Evolutionary conservation across 2,329 filamentous ascomycete species (phyloP), one percentile per base, ranked within the genome.

Genomic region (Fusarium sublunatum): DNA sequence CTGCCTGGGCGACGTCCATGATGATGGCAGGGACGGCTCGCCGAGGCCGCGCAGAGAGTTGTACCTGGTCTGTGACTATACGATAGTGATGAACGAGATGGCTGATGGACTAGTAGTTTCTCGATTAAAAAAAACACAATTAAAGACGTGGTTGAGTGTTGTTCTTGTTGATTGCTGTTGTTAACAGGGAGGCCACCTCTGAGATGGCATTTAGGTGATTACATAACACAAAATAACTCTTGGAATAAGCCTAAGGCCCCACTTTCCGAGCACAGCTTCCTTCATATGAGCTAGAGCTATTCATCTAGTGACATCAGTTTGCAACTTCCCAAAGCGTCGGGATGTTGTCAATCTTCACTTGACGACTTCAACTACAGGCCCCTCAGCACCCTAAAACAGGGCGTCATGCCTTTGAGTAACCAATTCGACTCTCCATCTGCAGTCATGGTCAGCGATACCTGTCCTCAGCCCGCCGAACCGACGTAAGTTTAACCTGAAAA

Each of bases 1-100:
- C 89, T 68, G 93, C 92, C 76, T 96, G 91, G 63, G 96, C 91
- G 72, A 98, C 88, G 75, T 99, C 95, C 95, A 99, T 99, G 70
- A 67, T 82, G 77, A 44, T 46, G 45, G 36, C n/a, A 61, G 41
- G 32, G 69, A 62, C 46, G 45, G 58, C 47, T 54, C 44, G 31
- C 46, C 29, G 40, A 42, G 53, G 62, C 62, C 55, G 53, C 63
- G 54, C 38, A 44, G 35, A 45, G 36, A 8, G 13, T 38, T 54
- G 44, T 40, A 35, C 11, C 26, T 49, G 34, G 50, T 15, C 24
- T 31, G 38, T 31, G 28, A 50, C 26, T 53, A 28, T 43, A 28
- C 38, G 10, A n/a, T 7, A 19, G 36, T 26, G 6, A 12, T 25
- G 43, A 24, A 19, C 6, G 10, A 2, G 13, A n/a, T n/a, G n/a